phyloP scores from a whole-genome alignment of 257 asterid species.

The Eucommia ulmoides region DNA sequence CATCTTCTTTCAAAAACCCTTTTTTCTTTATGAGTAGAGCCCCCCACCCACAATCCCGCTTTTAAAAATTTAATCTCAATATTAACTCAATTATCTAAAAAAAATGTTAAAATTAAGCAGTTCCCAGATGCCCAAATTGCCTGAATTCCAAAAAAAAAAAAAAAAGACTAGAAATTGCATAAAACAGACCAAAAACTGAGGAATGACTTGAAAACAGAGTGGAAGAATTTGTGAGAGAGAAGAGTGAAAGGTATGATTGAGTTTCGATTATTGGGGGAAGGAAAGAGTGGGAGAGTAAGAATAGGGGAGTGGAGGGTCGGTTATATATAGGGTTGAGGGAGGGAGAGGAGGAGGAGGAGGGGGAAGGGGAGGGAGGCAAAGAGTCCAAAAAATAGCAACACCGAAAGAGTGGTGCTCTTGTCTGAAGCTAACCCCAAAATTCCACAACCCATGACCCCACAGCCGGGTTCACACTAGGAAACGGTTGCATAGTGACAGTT shows the following conservation, averaged over 20 bases:
- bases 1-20: conserved; percentile 23
- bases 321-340: conserved; percentile 26
- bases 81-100: neutral
- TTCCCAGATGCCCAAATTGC: neutral
- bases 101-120: neutral
- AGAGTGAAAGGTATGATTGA: neutral
- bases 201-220: neutral
- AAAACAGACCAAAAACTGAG: neutral
- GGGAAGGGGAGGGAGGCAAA: conserved; percentile 8
- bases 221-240: neutral
- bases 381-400: conserved; percentile 11
- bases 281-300: conserved; percentile 21
- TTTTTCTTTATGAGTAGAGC: neutral
- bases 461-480: no score
- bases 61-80: neutral
- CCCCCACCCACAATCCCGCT: conserved; percentile 11
- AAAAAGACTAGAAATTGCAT: neutral
- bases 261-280: conserved; percentile 4
- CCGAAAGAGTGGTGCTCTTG: conserved; percentile 27
- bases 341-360: conserved; percentile 7
- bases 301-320: conserved; percentile 6
- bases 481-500: no score
- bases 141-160: neutral
- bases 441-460: conserved; percentile 33
- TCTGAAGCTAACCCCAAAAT: conserved; percentile 30